phyloP scores from a whole-genome alignment of 495 filamentous ascomycete genomes.

The Penicillium nucicola region DNA sequence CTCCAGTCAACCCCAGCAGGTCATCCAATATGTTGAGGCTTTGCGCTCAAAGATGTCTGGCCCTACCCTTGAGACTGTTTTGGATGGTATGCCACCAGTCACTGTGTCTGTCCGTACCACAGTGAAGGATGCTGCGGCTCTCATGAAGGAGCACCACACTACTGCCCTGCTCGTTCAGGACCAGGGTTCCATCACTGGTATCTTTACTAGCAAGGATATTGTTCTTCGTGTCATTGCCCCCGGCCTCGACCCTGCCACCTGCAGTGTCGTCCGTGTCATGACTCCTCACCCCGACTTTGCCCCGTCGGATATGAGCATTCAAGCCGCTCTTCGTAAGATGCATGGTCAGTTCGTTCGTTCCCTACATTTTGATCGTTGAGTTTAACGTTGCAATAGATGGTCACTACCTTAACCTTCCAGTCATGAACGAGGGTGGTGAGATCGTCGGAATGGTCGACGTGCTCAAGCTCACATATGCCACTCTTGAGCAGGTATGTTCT shows the following conservation, averaged over 20 bases:
- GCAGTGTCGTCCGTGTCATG: conserved; percentile 98
- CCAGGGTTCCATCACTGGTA: conserved; percentile 94
- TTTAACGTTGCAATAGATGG: conserved; percentile 63
- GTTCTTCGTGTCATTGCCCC: conserved; percentile 97
- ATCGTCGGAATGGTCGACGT: conserved; percentile 99
- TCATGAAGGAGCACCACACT: conserved; percentile 99
- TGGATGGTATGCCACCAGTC: conserved; percentile 86
- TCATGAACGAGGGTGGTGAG: conserved; percentile 96
- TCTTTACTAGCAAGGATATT: conserved; percentile 99
- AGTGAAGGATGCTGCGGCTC: conserved; percentile 85
- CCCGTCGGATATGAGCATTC: conserved; percentile 97
- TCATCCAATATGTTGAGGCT: conserved; percentile 98
- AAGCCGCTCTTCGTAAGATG: conserved; percentile 97
- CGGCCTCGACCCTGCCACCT: conserved; percentile 88
- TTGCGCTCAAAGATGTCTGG: conserved; percentile 96
- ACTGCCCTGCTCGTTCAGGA: conserved; percentile 96
- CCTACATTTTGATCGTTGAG: not conserved
- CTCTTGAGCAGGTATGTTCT: conserved; percentile 84
- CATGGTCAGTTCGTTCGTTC: conserved; percentile 63
- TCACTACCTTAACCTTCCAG: conserved; percentile 94
- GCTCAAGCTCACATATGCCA: conserved; percentile 95
- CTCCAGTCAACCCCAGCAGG: conserved; percentile 93
- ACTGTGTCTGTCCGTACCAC: conserved; percentile 95
- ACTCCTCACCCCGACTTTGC: conserved; percentile 98
- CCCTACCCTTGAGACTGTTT: conserved; percentile 89